Percentiles rank a stretch among this genome's conserved stretches.
phyloP scores from a whole-genome alignment of 345 rosid genomes.

The Murraya koenigii region DNA sequence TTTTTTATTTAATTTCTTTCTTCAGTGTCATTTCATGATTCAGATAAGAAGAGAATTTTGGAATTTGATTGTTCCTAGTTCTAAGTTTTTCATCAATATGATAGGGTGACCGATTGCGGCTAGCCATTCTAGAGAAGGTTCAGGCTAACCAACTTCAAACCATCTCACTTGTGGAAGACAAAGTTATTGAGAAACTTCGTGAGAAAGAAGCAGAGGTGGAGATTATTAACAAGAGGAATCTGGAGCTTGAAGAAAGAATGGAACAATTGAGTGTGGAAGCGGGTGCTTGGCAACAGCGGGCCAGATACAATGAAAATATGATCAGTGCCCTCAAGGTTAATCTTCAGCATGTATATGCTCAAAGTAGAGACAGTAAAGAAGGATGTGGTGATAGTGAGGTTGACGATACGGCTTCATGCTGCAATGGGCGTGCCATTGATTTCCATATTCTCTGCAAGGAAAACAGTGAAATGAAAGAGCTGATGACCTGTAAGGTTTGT shows the following conservation, averaged over 20 bases:
- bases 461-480: slow-evolving; percentile 32
- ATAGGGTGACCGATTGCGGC: slow-evolving; percentile 63
- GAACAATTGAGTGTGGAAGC: slow-evolving; percentile 69
- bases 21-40: not conserved
- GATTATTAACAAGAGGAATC: slow-evolving; percentile 60
- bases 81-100: slow-evolving; percentile 11
- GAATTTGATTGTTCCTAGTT: not conserved
- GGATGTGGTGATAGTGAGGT: slow-evolving; percentile 95
- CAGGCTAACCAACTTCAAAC: slow-evolving; percentile 57
- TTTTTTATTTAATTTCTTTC: not conserved
- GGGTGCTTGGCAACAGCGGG: slow-evolving; percentile 76
- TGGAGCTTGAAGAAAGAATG: slow-evolving; percentile 73
- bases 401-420: slow-evolving; percentile 85
- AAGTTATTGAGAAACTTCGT: slow-evolving; percentile 50
- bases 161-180: slow-evolving; percentile 58
- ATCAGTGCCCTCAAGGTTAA: slow-evolving; percentile 59
- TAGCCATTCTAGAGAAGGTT: slow-evolving; percentile 55
- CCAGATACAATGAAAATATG: slow-evolving; percentile 68
- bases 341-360: slow-evolving; percentile 66
- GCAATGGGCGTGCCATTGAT: slow-evolving; percentile 51
- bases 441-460: slow-evolving; percentile 48
- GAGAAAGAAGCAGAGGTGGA: slow-evolving; percentile 77
- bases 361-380: slow-evolving; percentile 67
- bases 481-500: slow-evolving; percentile 76
- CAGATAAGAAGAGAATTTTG: not conserved